Percentiles rank a stretch among this genome's conserved stretches.
These are phyloP conservation scores for Calonectria pauciramosa DNA, from an alignment of 2,329 filamentous ascomycete species.

Conservation along the genomic window DNA sequence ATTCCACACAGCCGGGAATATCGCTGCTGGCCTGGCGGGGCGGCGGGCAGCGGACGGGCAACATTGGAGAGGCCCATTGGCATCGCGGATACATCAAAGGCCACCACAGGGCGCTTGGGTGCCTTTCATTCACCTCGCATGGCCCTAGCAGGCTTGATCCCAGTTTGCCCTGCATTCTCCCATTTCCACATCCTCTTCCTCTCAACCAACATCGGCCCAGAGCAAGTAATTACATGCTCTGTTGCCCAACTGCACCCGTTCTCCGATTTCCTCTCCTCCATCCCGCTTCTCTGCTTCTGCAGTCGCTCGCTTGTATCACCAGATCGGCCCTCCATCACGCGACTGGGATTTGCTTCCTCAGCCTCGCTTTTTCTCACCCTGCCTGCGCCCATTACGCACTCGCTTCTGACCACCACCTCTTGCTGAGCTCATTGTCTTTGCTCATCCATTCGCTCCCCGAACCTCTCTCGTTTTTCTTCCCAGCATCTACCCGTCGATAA, in stretches of 20 bases:
- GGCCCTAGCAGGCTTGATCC: constrained; percentile 10
- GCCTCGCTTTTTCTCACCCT: constrained; percentile 10
- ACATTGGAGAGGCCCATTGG: constrained; percentile 9
- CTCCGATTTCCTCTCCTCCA: not conserved
- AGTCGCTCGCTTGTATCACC: not conserved
- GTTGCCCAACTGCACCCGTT: not conserved
- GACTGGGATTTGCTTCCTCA: not conserved
- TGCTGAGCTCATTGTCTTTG: not conserved
- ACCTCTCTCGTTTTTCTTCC: constrained; percentile 1
- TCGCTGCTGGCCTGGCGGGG: constrained; percentile 15
- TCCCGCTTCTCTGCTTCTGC: not conserved
- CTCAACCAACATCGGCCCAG: constrained; percentile 15
- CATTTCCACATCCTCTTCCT: constrained; percentile 13
- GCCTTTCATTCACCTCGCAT: constrained; percentile 4
- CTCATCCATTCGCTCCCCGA: not conserved
- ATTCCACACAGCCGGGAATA: constrained; percentile 20
- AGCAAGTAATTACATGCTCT: not conserved
- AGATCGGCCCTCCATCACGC: constrained; percentile 1
- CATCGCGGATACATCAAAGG: constrained; percentile 12
- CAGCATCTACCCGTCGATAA: not conserved
- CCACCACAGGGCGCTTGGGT: not conserved
- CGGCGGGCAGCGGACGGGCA: constrained; percentile 2
- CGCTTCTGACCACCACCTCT: constrained; percentile 4
- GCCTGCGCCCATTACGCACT: not conserved
- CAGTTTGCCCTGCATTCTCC: constrained; percentile 2